Evolutionary conservation across 176 grass and related monocot species (phyloP).

Genomic region (Musa beccarii): DNA sequence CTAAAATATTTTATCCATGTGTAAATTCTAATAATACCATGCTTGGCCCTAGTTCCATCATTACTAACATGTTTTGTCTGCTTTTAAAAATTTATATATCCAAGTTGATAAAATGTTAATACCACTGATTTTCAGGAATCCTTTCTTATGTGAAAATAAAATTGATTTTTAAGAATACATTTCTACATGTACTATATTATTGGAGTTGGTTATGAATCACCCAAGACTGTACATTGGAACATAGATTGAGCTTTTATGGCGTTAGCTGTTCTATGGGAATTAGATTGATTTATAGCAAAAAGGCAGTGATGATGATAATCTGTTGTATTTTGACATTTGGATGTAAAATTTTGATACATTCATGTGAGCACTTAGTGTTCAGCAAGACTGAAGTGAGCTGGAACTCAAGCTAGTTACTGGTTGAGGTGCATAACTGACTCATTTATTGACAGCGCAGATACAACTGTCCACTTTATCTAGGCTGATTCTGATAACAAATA

Average conservation of each 20-base stretch:
- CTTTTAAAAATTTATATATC: background rate
- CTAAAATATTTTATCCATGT: background rate
- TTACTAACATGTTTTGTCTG: too few relatives aligned
- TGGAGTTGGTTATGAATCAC: background rate
- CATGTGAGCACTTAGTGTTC: background rate
- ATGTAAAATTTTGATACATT: background rate
- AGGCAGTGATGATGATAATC: background rate
- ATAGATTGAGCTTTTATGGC: background rate
- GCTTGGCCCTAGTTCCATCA: background rate
- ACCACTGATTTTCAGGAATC: background rate
- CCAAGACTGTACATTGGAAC: background rate
- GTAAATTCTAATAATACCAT: background rate
- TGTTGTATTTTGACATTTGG: background rate
- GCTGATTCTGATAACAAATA: background rate
- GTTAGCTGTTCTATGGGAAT: background rate
- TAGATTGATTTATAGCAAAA: background rate
- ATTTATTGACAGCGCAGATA: background rate
- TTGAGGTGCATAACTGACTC: background rate
- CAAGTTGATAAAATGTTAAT: background rate
- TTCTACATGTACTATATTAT: background rate
- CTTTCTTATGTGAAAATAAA: background rate
- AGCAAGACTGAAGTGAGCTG: background rate
- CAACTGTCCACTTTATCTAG: background rate
- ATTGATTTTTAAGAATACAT: background rate
- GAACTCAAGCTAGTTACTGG: background rate